These are phyloP conservation scores for Vicia faba DNA, from an alignment of 306 rosid species.

Conservation along the genomic window DNA sequence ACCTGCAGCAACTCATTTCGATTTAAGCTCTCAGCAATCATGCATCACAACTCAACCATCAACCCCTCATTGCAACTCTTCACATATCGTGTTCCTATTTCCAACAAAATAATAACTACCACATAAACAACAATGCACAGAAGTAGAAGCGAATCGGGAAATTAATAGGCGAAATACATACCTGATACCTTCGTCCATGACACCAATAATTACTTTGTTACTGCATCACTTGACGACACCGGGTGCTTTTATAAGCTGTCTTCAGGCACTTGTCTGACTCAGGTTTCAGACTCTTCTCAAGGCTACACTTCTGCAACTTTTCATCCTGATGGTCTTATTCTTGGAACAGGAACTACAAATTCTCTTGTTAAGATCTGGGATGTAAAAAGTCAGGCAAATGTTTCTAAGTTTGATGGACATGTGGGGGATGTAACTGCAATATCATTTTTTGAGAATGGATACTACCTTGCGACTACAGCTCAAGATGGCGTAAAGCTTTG, in stretches of 20 bases:
- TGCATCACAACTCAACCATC: too few species aligned
- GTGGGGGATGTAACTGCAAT: constrained; percentile 85
- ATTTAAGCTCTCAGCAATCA: too few species aligned
- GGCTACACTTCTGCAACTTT: constrained; percentile 97
- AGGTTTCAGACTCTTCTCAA: constrained; percentile 77
- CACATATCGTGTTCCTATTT: too few species aligned
- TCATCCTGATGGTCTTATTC: constrained; percentile 99
- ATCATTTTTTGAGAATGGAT: constrained; percentile 95
- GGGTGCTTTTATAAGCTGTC: constrained; percentile 97
- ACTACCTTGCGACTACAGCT: constrained; percentile 99
- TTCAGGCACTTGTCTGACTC: constrained; percentile 89
- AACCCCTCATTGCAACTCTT: too few species aligned
- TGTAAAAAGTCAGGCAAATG: constrained; percentile 96
- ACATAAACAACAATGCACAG: too few species aligned
- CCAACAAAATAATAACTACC: too few species aligned
- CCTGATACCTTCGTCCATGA: too few species aligned
- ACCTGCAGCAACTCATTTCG: too few species aligned
- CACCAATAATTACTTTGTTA: constrained; percentile 87
- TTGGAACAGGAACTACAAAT: constrained; percentile 95
- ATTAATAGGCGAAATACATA: too few species aligned
- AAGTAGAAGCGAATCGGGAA: too few species aligned
- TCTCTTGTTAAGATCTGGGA: constrained; percentile 96
- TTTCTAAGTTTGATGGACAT: constrained; percentile 93
- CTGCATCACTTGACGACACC: constrained; percentile 91
- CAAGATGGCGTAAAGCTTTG: constrained; percentile 93